A percentile compares a stretch with the other conserved stretches of the same genome.
Conservation (phyloP, 164 flowering plant genomes). For the Berberis vulgaris region DNA sequence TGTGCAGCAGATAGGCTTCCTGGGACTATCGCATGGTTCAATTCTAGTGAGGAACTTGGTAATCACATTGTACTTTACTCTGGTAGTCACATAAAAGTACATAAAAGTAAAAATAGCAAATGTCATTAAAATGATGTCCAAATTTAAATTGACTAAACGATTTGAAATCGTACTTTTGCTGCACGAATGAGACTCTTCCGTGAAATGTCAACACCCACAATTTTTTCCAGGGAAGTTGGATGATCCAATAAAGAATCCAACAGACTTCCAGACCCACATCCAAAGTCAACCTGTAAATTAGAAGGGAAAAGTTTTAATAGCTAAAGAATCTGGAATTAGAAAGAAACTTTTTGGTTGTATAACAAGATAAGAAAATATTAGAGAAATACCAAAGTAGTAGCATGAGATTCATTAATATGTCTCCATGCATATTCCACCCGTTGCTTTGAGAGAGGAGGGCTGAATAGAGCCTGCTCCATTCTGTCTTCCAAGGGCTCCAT, state of each 20-base stretch:
- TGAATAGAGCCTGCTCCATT: slow-evolving; percentile 94
- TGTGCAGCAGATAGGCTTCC: too few relatives aligned
- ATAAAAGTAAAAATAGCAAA: too few relatives aligned
- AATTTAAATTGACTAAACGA: too few relatives aligned
- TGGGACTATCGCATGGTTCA: too few relatives aligned
- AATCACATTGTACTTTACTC: too few relatives aligned
- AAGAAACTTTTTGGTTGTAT: too few relatives aligned
- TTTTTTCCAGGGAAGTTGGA: slow-evolving; percentile 53
- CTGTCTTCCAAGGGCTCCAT: slow-evolving; percentile 84
- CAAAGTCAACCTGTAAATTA: slow-evolving; percentile 75
- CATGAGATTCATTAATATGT: slow-evolving; percentile 61
- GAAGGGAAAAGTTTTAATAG: neutral
- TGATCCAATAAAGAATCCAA: slow-evolving; percentile 63
- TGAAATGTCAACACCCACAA: slow-evolving; percentile 89
- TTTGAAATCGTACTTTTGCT: slow-evolving; percentile 52
- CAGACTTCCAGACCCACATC: slow-evolving; percentile 93
- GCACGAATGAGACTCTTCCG: slow-evolving; percentile 72
- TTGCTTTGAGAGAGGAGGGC: slow-evolving; percentile 93
- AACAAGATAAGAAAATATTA: neutral
- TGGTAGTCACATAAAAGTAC: too few relatives aligned
- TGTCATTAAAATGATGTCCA: too few relatives aligned
- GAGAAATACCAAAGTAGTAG: slow-evolving; percentile 56
- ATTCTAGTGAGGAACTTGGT: too few relatives aligned
- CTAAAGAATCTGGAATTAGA: too few relatives aligned
- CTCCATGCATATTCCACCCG: slow-evolving; percentile 81